Evolutionary conservation across 176 grass and related monocot species (phyloP), one percentile per base, ranked within the genome.

Genomic region (Oryza longistaminata): DNA sequence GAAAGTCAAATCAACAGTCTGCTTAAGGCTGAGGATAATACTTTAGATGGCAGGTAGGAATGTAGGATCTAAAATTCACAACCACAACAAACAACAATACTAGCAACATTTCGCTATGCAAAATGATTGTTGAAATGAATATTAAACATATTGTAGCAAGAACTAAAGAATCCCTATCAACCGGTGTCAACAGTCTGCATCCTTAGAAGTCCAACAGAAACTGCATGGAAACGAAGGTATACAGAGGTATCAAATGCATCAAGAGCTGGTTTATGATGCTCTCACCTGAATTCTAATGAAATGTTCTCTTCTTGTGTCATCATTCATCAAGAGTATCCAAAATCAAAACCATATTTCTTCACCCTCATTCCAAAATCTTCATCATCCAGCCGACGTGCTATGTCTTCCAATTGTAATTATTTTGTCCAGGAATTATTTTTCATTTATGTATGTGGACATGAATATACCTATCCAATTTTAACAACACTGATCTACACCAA

Each of bases 381-480:
- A 11, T 29, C 2, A 66, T 73, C 44, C 55, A 60, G 55, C 52
- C 29, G 8, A 40, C 60, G 17, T 27, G 24, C 71, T 67, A 62
- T 42, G 45, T 4, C 22, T 75, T 79, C 69, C 79, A 7, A 1
- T 75, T 21, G 10, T 5, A 45, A 73, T 49, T 82, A 9, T 86
- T 53, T 11, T 24, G 4, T 75, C 52, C 6, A 39, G 64, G 3
- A 82, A 82, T 29, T 73, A 81, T 65, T 72, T 24, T 34, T 26
- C 46, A 40, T 45, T 42, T 77, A 64, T 52, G 65, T 46, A 85
- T 49, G 48, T 52, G 52, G 49, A 70, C 68, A 71, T 64, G 52
- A 17, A 73, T 22, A 66, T 48, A 34, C 61, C 76, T 68, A 16
- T 43, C 14, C 11, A 62, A 22, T 21, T 37, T 27, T 29, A 10